Evolutionary conservation across 352 stramenopile species (phyloP).

Genomic region (Pythium dissotocum): DNA sequence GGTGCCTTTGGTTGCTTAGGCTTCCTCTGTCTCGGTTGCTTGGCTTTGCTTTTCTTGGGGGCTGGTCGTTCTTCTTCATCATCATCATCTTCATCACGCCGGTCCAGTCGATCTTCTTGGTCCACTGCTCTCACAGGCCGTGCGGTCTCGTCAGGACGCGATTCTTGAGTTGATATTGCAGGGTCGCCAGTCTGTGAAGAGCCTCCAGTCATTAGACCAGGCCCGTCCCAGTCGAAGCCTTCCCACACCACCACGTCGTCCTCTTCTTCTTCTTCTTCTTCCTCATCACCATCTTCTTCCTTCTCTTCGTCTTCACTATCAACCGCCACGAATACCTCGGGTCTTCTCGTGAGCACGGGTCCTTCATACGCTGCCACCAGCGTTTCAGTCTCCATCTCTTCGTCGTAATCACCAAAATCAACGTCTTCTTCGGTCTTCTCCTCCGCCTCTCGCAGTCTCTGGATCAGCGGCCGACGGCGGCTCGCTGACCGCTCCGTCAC

Average conservation of each 20-base stretch:
- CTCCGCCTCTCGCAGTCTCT: background rate
- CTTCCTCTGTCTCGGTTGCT: constrained; percentile 11
- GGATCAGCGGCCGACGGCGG: background rate
- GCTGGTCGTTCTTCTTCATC: background rate
- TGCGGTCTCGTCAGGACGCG: background rate
- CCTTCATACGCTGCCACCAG: background rate
- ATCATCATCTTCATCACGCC: background rate
- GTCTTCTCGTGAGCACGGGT: background rate
- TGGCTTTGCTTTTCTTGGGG: background rate
- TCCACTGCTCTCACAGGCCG: background rate
- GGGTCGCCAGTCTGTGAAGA: background rate
- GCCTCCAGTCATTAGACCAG: background rate
- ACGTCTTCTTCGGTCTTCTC: background rate
- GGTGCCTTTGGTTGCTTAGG: background rate
- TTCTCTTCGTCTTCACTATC: background rate
- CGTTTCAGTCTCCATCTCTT: background rate
- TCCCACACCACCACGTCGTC: constrained; percentile 5
- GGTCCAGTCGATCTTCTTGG: background rate
- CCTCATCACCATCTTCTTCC: background rate
- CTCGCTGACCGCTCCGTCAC: background rate
- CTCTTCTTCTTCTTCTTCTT: constrained; percentile 11
- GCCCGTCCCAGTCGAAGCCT: background rate
- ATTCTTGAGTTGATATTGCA: background rate
- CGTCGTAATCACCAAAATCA: background rate
- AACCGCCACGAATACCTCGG: background rate